Evolutionary conservation across 2,329 filamentous ascomycete species (phyloP).

Genomic region (Intubia oerlemansii): DNA sequence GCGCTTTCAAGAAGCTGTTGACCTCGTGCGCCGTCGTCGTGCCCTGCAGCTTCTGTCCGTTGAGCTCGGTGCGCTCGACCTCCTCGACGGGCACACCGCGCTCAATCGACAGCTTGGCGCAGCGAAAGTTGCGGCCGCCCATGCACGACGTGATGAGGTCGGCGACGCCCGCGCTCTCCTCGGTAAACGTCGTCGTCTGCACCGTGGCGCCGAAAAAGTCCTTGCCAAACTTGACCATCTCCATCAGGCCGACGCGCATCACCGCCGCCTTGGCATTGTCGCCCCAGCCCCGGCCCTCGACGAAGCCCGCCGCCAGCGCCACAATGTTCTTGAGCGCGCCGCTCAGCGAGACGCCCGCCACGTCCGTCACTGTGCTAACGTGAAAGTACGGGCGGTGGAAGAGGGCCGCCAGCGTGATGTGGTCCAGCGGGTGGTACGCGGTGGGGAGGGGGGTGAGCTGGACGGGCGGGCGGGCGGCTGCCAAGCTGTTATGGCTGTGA

Average conservation of each 20-base stretch:
- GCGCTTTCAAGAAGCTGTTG: conserved; percentile 63
- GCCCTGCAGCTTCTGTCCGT: conserved; percentile 92
- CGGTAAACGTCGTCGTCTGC: conserved; percentile 74
- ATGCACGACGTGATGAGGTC: conserved; percentile 90
- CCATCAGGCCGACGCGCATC: conserved; percentile 86
- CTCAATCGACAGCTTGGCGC: conserved; percentile 72
- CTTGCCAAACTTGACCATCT: conserved; percentile 92
- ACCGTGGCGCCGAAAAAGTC: conserved; percentile 77
- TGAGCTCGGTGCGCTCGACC: conserved; percentile 73
- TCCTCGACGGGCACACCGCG: conserved; percentile 63
- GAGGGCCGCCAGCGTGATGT: conserved; percentile 59
- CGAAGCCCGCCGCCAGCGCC: conserved; percentile 81
- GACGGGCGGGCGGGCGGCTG: conserved; percentile 23
- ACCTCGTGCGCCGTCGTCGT: conserved; percentile 85
- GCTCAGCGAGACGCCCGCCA: conserved; percentile 88
- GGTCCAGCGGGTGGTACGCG: conserved; percentile 73
- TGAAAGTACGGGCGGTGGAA: conserved; percentile 98
- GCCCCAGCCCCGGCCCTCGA: conserved; percentile 89
- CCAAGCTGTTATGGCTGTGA: no score
- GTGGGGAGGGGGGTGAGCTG: conserved; percentile 55
- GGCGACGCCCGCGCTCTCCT: conserved; percentile 84
- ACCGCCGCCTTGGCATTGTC: conserved; percentile 98
- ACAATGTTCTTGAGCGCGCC: conserved; percentile 96
- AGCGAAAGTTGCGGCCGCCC: conserved; percentile 83
- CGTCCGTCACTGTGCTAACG: conserved; percentile 79